phyloP scores from a whole-genome alignment of 169 alveolate genomes.

The Plasmodium chabaudi region DNA sequence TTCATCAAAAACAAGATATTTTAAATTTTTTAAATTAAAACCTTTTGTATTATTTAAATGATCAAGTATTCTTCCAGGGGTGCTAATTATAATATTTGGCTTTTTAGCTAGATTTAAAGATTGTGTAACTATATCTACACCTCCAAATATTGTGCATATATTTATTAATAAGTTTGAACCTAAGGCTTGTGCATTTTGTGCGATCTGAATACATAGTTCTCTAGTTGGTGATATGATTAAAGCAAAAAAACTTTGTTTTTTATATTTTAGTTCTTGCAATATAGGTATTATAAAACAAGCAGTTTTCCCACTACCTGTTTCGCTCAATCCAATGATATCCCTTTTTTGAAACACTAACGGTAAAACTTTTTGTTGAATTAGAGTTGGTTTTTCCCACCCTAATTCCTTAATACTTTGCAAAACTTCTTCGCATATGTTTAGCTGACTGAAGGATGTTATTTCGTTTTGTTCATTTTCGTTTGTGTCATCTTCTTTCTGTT shows the following conservation, averaged over 20 bases:
- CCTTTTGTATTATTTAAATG: conserved; percentile 99
- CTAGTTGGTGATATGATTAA: conserved; percentile 98
- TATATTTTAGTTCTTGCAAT: conserved; percentile 92
- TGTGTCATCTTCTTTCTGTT: neutral
- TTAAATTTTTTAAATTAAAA: conserved; percentile 92
- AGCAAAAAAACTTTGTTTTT: conserved; percentile 92
- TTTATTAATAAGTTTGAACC: conserved; percentile 94
- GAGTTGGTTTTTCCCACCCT: conserved; percentile 95
- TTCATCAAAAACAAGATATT: conserved; percentile 95
- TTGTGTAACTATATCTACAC: conserved; percentile 96
- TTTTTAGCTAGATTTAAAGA: conserved; percentile 95
- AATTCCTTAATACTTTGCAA: conserved; percentile 92
- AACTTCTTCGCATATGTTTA: conserved; percentile 96
- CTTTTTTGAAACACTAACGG: conserved; percentile 94
- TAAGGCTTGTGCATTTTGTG: conserved; percentile 95
- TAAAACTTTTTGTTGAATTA: conserved; percentile 93
- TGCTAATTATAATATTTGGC: conserved; percentile 98
- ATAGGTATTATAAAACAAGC: conserved; percentile 97
- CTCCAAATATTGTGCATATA: conserved; percentile 97
- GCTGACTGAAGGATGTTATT: conserved; percentile 87
- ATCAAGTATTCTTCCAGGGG: conserved; percentile 99
- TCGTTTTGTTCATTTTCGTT: conserved; percentile 10
- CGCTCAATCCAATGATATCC: conserved; percentile 99
- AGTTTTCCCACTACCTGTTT: conserved; percentile 96
- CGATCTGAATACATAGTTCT: conserved; percentile 98